phyloP scores from a whole-genome alignment of 352 stramenopile genomes.

The Chrysophaeum taylorii region DNA sequence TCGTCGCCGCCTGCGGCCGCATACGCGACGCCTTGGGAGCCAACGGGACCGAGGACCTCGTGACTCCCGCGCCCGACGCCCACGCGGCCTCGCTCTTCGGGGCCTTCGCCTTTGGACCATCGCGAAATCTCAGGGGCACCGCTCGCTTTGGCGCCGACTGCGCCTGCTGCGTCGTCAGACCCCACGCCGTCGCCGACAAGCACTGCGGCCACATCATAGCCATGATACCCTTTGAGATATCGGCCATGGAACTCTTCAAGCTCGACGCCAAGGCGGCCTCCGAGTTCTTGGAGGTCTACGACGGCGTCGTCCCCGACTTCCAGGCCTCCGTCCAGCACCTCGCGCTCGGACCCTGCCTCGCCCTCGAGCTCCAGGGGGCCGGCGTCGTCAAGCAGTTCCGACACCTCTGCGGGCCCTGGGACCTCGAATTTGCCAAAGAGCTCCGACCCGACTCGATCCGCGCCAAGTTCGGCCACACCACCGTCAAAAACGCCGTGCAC shows the following conservation, averaged over 20 bases:
- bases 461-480: conserved; percentile 69
- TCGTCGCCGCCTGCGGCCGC: neutral
- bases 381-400: conserved; percentile 58
- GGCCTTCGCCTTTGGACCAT: conserved; percentile 9
- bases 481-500: conserved; percentile 64
- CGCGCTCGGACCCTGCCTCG: conserved; percentile 67
- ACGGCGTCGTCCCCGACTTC: conserved; percentile 79
- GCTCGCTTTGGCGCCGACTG: conserved; percentile 63
- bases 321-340: conserved; percentile 74
- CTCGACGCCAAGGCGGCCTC: conserved; percentile 66
- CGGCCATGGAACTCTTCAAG: conserved; percentile 70
- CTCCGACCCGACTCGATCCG: conserved; percentile 71
- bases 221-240: conserved; percentile 51
- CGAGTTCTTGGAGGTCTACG: conserved; percentile 80
- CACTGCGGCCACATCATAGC: conserved; percentile 58
- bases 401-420: conserved; percentile 67
- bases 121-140: conserved; percentile 28
- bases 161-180: conserved; percentile 78
- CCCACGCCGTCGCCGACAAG: conserved; percentile 75
- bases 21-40: neutral
- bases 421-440: conserved; percentile 81
- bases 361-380: conserved; percentile 61
- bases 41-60: conserved; percentile 1
- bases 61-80: neutral
- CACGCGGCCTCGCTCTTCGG: neutral